phyloP scores from a whole-genome alignment of 306 rosid species.

The Cicer judaicum region DNA sequence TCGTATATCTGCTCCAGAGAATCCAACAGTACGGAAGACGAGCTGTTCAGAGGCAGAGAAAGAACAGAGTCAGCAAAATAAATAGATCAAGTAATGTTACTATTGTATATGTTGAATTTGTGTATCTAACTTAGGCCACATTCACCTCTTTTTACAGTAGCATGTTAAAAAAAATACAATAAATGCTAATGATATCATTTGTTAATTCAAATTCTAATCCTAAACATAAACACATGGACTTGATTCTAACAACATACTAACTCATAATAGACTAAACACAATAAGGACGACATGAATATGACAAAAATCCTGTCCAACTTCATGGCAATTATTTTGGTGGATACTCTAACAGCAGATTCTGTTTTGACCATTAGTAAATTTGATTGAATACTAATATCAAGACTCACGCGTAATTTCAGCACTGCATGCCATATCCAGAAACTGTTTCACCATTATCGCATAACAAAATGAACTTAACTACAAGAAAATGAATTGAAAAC shows the following conservation, averaged over 20 bases:
- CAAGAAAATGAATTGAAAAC: neutral
- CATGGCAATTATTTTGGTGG: slow-evolving; percentile 5
- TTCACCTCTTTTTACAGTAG: too few species aligned
- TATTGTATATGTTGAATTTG: neutral
- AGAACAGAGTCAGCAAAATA: slow-evolving; percentile 37
- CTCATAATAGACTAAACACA: slow-evolving; percentile 8
- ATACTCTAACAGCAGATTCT: slow-evolving; percentile 17
- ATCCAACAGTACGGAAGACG: slow-evolving; percentile 95
- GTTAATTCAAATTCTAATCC: neutral
- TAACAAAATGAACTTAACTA: neutral
- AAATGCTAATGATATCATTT: neutral
- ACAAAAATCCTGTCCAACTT: slow-evolving; percentile 21
- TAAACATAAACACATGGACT: too few species aligned
- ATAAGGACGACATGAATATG: neutral
- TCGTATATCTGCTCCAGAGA: slow-evolving; percentile 94
- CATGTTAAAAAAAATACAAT: neutral
- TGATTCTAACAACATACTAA: neutral
- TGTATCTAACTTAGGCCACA: neutral
- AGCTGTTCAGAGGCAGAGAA: slow-evolving; percentile 63
- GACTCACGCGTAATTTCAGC: neutral
- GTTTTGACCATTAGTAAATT: neutral
- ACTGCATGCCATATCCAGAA: slow-evolving; percentile 14
- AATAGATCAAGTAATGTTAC: slow-evolving; percentile 36
- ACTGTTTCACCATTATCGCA: neutral
- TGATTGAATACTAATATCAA: slow-evolving; percentile 1